Conservation (phyloP, 1,284 basidiomycete species). For the Sutorius eximius region DNA sequence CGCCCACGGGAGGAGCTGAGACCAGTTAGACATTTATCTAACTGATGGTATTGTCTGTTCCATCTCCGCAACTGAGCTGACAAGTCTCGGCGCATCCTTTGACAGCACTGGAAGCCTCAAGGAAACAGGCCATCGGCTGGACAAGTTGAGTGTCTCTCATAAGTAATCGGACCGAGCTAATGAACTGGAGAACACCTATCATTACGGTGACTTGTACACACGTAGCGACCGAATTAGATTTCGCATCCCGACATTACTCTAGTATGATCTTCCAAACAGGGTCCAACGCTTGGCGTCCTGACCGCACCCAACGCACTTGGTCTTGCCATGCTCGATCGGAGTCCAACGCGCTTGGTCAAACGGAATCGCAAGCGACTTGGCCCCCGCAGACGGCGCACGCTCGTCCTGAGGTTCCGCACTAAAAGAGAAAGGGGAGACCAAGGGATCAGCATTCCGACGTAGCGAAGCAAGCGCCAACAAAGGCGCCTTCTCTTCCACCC, state of each 20-base stretch:
- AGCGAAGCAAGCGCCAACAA: background rate
- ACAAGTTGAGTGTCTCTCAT: too few species aligned
- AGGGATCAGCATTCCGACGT: slow-evolving; percentile 5
- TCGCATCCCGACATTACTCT: background rate
- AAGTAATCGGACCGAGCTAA: too few species aligned
- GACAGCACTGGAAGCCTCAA: background rate
- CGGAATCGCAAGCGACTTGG: slow-evolving; percentile 96
- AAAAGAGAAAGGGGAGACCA: slow-evolving; percentile 11
- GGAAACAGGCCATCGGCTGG: background rate
- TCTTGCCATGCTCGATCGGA: slow-evolving; percentile 74
- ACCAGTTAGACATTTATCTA: too few species aligned
- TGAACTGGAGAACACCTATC: background rate
- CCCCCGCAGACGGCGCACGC: slow-evolving; percentile 95
- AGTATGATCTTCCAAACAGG: slow-evolving; percentile 86
- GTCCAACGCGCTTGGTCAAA: slow-evolving; percentile 88
- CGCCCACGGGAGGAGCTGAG: too few species aligned
- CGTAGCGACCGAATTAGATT: background rate
- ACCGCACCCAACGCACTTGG: slow-evolving; percentile 84
- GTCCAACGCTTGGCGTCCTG: slow-evolving; percentile 90
- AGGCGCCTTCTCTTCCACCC: background rate
- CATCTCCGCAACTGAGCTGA: too few species aligned
- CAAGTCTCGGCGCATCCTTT: background rate
- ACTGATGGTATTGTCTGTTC: too few species aligned
- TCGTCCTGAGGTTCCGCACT: slow-evolving; percentile 88
- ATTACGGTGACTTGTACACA: background rate